Base-by-base conservation (phyloP, 1,284 basidiomycete genomes). In the Pisolithus thermaeus region DNA sequence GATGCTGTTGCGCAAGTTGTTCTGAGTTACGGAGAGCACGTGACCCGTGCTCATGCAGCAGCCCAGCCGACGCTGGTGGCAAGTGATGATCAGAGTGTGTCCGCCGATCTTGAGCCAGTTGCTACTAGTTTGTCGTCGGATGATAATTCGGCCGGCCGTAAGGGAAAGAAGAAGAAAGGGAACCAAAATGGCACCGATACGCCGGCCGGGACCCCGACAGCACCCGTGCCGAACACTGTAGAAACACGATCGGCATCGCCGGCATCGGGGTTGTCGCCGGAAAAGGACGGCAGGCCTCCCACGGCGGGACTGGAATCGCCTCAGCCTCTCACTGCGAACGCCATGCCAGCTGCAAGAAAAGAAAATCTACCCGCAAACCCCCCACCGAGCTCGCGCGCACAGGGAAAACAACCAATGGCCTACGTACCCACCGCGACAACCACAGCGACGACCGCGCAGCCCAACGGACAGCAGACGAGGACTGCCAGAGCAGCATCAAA, bases 361-460 rank as follows among this genome's bases (percentile, higher is more conserved):
- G 68, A 70, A 65, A 63, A 59, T 53, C 51, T 69, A 30, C 70
- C 72, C 38, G 62, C 72, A 48, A 67, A 73, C 61, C 79, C 68
- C 56, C 79, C 69, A 57, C 85, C 73, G 37, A 80, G 77, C 55
- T 85, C 86, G 30, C 73, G 87, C 28, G 87, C 86, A 11, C 84
- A 84, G 42, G 86, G 86, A 62, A 89, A 89, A 66, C 83, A 85
- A 60, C 86, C 85, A 28, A 87, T 88, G 85, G 68, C 76, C 2
- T 81, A 80, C 55, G 59, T 65, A n/a, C 68, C 63, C 0, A 58
- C 63, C 28, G 52, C 65, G 51, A 48, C 69, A 40, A 56, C 65
- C 55, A 58, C 69, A 54, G 56, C 69, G 56, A 50, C 67, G 47
- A 49, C 67, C 47, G 55, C 68, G 47, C 56, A 70, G 57, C 69